These are phyloP conservation scores for Trypanosoma scelopori DNA, from an alignment of 208 protist genomes.

Conservation along the genomic window DNA sequence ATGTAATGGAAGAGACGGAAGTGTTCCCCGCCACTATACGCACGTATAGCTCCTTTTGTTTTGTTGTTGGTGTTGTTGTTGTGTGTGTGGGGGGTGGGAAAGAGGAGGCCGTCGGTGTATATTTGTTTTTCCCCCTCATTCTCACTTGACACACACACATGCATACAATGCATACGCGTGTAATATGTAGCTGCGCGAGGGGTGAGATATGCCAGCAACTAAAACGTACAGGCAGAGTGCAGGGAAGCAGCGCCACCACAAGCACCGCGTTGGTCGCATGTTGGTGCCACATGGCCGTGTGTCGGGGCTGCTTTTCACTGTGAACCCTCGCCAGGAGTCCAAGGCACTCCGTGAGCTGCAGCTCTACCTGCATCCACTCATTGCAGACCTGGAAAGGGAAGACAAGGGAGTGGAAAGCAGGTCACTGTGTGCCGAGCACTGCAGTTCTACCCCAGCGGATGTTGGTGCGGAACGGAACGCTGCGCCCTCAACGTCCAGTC, in stretches of 20 bases:
- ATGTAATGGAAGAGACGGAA: too few relatives aligned
- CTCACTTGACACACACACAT: too few relatives aligned
- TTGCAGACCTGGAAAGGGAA: slow-evolving; percentile 44
- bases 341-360: slow-evolving; percentile 73
- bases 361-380: slow-evolving; percentile 61
- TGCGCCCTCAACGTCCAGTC: slow-evolving; percentile 20
- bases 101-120: too few relatives aligned
- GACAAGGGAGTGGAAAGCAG: neutral
- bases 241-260: slow-evolving; percentile 62
- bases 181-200: too few relatives aligned
- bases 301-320: slow-evolving; percentile 67
- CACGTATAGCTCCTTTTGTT: too few relatives aligned
- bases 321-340: slow-evolving; percentile 65
- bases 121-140: too few relatives aligned
- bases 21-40: too few relatives aligned
- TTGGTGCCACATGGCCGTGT: slow-evolving; percentile 63
- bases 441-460: neutral
- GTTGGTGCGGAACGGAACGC: neutral
- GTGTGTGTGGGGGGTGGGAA: too few relatives aligned
- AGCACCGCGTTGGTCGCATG: slow-evolving; percentile 52
- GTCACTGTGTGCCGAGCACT: too few relatives aligned
- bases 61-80: too few relatives aligned
- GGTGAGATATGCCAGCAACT: slow-evolving; percentile 11
- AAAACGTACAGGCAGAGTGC: slow-evolving; percentile 22
- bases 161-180: too few relatives aligned